Conservation (phyloP, 179 eudicot genomes). For the Carnegiea gigantea region DNA sequence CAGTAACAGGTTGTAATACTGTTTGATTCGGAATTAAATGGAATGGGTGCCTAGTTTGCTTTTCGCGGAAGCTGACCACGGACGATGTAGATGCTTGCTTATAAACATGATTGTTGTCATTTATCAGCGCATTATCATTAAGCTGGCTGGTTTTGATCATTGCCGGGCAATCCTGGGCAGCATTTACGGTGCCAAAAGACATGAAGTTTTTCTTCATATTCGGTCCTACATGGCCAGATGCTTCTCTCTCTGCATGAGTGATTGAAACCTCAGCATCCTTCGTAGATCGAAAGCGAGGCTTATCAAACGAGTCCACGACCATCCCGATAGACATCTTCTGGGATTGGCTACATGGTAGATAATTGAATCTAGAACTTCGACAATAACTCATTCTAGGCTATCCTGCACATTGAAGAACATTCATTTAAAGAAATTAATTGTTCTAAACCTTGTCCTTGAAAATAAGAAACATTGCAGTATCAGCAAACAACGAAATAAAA, state of each 20-base stretch:
- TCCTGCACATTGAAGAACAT: constrained; percentile 16
- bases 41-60: constrained; percentile 21
- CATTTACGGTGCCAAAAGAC: constrained; percentile 26
- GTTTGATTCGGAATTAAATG: constrained; percentile 31
- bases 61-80: constrained; percentile 19
- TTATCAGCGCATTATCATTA: constrained; percentile 13
- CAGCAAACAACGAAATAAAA: too few species aligned
- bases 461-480: neutral
- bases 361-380: constrained; percentile 55
- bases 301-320: constrained; percentile 38
- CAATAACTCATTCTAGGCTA: constrained; percentile 47
- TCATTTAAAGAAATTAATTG: neutral
- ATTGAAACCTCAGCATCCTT: constrained; percentile 22
- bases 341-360: constrained; percentile 56
- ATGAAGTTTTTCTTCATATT: constrained; percentile 21
- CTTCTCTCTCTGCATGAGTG: constrained; percentile 29
- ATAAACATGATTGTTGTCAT: constrained; percentile 26
- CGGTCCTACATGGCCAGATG: constrained; percentile 26
- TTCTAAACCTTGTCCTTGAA: neutral
- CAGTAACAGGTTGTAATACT: constrained; percentile 28
- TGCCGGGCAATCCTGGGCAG: constrained; percentile 41
- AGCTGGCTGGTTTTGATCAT: constrained; percentile 40
- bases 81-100: constrained; percentile 28
- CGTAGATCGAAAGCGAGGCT: constrained; percentile 23
- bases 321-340: constrained; percentile 87